Evolutionary conservation across 2,329 filamentous ascomycete genomes (phyloP).

Genomic region (Diaporthe sp.): DNA sequence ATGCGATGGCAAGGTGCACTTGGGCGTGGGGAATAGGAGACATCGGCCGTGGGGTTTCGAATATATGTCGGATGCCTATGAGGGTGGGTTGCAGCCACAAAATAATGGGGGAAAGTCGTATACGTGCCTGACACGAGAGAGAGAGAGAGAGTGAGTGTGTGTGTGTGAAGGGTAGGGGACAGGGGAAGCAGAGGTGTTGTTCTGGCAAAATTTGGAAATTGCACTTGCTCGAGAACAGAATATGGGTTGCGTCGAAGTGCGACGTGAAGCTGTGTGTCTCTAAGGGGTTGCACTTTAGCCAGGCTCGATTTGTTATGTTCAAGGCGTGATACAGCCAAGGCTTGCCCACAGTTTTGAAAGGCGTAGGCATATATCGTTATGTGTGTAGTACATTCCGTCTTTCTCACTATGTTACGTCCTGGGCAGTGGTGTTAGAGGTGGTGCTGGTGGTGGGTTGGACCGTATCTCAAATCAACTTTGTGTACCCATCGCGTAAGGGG

Average conservation of each 20-base stretch:
- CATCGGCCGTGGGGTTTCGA: background rate
- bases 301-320: background rate
- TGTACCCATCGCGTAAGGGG: background rate
- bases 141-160: background rate
- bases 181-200: background rate
- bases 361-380: background rate
- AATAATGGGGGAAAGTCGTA: background rate
- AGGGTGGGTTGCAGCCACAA: slow-evolving; percentile 15
- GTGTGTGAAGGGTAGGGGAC: background rate
- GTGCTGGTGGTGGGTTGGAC: background rate
- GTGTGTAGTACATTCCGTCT: background rate
- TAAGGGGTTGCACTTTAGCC: background rate
- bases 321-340: background rate
- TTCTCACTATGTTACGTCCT: background rate
- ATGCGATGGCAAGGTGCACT: background rate
- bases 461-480: slow-evolving; percentile 23
- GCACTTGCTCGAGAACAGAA: background rate
- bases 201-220: background rate
- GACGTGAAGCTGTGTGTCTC: background rate
- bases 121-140: background rate
- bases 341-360: background rate
- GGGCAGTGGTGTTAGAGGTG: background rate
- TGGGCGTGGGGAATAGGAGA: background rate
- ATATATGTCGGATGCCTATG: background rate
- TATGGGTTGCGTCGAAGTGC: background rate